A percentile compares a stretch with the other conserved stretches of the same genome.
These are phyloP conservation scores for Camellia lanceoleosa DNA, from an alignment of 148 eudicot genomes.

Conservation along the genomic window DNA sequence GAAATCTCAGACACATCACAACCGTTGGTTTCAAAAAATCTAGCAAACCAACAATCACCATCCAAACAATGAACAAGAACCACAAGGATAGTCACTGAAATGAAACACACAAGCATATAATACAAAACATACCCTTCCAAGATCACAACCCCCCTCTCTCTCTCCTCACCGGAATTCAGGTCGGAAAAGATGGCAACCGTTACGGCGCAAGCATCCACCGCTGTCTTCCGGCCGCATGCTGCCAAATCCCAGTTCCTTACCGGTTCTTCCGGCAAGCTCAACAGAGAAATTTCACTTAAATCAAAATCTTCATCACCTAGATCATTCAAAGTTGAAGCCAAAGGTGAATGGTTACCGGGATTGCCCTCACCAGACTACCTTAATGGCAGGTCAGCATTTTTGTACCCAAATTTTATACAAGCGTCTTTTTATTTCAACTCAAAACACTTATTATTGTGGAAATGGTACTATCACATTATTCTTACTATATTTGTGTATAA, in stretches of 20 bases:
- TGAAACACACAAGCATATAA: conserved; percentile 25
- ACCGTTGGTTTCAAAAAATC: conserved; percentile 48
- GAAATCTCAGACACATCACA: conserved; percentile 30
- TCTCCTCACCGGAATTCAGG: conserved; percentile 14
- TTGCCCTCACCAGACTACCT: conserved; percentile 84
- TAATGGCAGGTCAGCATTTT: conserved; percentile 58
- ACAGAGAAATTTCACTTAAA: conserved; percentile 44
- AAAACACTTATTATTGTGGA: no score
- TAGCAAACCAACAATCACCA: conserved; percentile 26
- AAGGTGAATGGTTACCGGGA: conserved; percentile 98
- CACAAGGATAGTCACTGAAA: conserved; percentile 39
- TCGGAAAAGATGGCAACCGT: conserved; percentile 63
- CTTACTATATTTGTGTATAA: no score
- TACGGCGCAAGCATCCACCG: conserved; percentile 79
- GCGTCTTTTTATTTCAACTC: no score
- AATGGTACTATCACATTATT: no score
- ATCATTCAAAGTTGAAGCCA: conserved; percentile 78
- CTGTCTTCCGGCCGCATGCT: conserved; percentile 72
- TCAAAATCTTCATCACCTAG: conserved; percentile 29
- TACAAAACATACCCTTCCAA: background rate
- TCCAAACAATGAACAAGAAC: conserved; percentile 37
- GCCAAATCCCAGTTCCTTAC: conserved; percentile 52
- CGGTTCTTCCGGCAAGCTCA: conserved; percentile 62
- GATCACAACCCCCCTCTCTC: background rate
- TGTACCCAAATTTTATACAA: no score